A percentile compares a stretch with the other conserved stretches of the same genome.
These are phyloP conservation scores for Phytophthora constricta DNA, from an alignment of 352 stramenopile species.

Conservation along the genomic window DNA sequence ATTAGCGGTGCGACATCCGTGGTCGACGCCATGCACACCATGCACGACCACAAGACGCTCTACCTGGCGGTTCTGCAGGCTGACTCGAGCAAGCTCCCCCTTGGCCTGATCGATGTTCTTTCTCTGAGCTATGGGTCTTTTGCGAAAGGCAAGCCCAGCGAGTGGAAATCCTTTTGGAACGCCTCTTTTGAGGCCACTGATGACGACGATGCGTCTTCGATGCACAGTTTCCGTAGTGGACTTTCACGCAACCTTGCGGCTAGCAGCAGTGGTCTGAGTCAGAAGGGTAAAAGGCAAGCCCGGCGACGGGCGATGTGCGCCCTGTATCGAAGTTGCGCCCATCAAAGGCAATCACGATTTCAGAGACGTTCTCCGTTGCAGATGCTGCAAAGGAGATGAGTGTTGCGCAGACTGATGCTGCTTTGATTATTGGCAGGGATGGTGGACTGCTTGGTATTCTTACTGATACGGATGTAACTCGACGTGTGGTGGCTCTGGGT, in stretches of 20 bases:
- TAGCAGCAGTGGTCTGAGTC: constrained; percentile 45
- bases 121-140: constrained; percentile 91
- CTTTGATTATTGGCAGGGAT: constrained; percentile 91
- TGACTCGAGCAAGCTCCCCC: constrained; percentile 62
- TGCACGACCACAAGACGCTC: constrained; percentile 89
- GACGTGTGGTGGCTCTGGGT: constrained; percentile 82
- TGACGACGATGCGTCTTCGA: constrained; percentile 80
- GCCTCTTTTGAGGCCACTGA: constrained; percentile 81
- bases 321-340: constrained; percentile 88
- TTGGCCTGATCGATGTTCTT: constrained; percentile 88
- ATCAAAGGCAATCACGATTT: constrained; percentile 91
- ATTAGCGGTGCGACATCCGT: constrained; percentile 77
- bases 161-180: constrained; percentile 93
- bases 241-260: constrained; percentile 64
- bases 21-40: constrained; percentile 89
- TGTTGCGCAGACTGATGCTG: constrained; percentile 90
- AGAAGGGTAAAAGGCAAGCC: constrained; percentile 46
- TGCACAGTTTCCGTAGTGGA: constrained; percentile 83
- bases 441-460: constrained; percentile 95
- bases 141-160: constrained; percentile 84
- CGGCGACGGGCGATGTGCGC: constrained; percentile 90
- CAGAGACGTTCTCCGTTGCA: constrained; percentile 84
- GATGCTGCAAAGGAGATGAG: constrained; percentile 92
- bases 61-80: constrained; percentile 86
- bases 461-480: constrained; percentile 93